Evolutionary conservation across 306 rosid species (phyloP), one percentile per base, ranked within the genome.

Genomic region (Psophocarpus tetragonolobus): DNA sequence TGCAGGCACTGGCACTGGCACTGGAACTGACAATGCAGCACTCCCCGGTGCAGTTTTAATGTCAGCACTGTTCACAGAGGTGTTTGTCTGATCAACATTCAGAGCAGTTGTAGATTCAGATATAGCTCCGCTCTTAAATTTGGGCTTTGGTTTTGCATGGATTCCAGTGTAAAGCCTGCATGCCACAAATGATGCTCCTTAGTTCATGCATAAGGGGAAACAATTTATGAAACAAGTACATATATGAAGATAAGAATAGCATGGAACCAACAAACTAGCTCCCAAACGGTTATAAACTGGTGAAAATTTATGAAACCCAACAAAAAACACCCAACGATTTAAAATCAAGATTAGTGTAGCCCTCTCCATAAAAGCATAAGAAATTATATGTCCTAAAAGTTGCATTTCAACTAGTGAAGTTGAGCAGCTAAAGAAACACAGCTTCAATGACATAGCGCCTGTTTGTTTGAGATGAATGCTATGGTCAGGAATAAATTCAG

Each of bases 131-230:
- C 90, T 86, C 84, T 90, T 92, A 47, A 91, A 90, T 48, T 92
- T 96, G 29, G 97, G 94, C 76, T 92, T 96, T n/a, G 91, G 84
- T 84, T 88, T 96, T n/a, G 99, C 98, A 80, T 96, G 98, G 51
- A 96, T 91, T 76, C 97, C 98, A 0, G 99, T 96, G 71, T 91
- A 96, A 71, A 96, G 72, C 90, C 99, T 96, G 88, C 87, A 81
- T 51, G n/a, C 38, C 61, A 47, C 57, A 58, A 29, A 18, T 32
- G 32, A 77, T 39, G 64, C 39, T 29, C n/a, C 47, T 71, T 36
- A 65, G 24, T 69, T 29, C 73, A 57, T 4, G 1, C 47, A 41
- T 0, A 11, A 8, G 54, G 64, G 12, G 32, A 1, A 29, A 35
- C 21, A 30, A 1, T 44, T 61, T 13, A 21, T 61, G 14, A 24